Evolutionary conservation across 2,329 filamentous ascomycete species (phyloP), one percentile per base, ranked within the genome.

Genomic region (Curvularia sp.): DNA sequence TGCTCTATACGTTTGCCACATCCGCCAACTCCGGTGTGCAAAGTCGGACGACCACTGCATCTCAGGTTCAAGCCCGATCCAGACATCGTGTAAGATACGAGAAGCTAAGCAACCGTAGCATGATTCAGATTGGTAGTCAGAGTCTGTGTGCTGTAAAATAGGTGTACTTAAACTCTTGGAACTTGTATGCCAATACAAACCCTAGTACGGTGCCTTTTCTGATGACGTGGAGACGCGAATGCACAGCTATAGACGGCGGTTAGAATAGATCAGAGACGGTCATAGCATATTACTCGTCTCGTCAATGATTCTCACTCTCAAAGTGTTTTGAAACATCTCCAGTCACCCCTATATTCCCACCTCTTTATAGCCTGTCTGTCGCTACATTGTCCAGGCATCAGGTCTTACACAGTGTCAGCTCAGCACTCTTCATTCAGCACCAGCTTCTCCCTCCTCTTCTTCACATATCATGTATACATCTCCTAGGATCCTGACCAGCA

Each of bases 161-260:
- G 54, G 50, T 50, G 24, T 41, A 26, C 18, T 13, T 22, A 39
- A 49, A 50, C 38, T 31, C 51, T 58, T 44, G 43, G 44, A 22
- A 24, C n/a, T 28, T 28, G 22, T 24, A 31, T 31, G 51, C 44
- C 30, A 49, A 42, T 28, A 18, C 28, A n/a, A 18, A 12, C 10
- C 38, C 24, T n/a, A 18, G 24, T 18, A 1, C 8, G 5, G 5
- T 42, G 22, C 38, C 26, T n/a, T 44, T 38, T 46, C 15, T 22
- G 18, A 41, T 28, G 13, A 20, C 7, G 31, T 13, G 31, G 30
- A n/a, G 9, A 30, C 22, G 24, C n/a, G 13, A 20, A 20, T 30
- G 41, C 15, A 31, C 30, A 22, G 50, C 38, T 43, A n/a, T 22
- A 53, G 28, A 43, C 9, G n/a, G 35, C 41, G 15, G 43, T 22